These are phyloP conservation scores for Lineolata rhizophorae DNA, from an alignment of 495 filamentous ascomycete species.

Conservation along the genomic window DNA sequence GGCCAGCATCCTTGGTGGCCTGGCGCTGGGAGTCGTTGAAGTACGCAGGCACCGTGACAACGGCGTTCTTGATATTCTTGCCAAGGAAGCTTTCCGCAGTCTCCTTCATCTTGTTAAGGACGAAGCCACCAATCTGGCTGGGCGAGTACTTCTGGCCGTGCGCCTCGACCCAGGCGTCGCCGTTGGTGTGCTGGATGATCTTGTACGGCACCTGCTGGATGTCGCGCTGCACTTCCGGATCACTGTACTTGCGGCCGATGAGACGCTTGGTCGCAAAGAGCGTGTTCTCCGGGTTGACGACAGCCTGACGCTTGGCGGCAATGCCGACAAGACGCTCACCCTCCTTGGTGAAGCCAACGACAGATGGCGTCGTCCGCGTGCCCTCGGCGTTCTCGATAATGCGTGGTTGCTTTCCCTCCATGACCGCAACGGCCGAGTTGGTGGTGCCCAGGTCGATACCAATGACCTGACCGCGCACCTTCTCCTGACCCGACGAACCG, in stretches of 20 bases:
- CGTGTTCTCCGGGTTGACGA: constrained; percentile 98
- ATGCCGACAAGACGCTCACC: constrained; percentile 96
- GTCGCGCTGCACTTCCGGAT: constrained; percentile 88
- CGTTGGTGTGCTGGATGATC: constrained; percentile 95
- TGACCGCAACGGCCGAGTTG: constrained; percentile 92
- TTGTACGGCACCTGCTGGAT: constrained; percentile 98
- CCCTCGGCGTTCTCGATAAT: constrained; percentile 98
- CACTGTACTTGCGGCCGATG: constrained; percentile 95
- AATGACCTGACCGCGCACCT: constrained; percentile 89
- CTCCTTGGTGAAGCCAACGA: constrained; percentile 91
- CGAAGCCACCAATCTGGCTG: constrained; percentile 92
- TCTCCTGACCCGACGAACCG: no score
- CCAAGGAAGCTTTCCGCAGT: constrained; percentile 79
- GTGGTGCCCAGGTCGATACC: constrained; percentile 98
- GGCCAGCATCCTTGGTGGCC: constrained; percentile 93
- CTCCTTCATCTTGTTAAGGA: constrained; percentile 97
- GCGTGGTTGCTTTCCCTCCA: constrained; percentile 87
- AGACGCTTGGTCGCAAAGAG: constrained; percentile 99
- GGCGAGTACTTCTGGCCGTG: constrained; percentile 95
- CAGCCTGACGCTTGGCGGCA: constrained; percentile 94
- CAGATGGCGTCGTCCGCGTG: constrained; percentile 88
- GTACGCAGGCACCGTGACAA: constrained; percentile 91
- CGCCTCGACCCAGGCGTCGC: constrained; percentile 93
- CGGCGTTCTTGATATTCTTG: constrained; percentile 81
- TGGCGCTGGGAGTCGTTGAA: constrained; percentile 98